Percentiles rank a stretch among this genome's conserved stretches.
These are phyloP conservation scores for Thelephora ganbajun DNA, from an alignment of 768 basidiomycete species.

Conservation along the genomic window DNA sequence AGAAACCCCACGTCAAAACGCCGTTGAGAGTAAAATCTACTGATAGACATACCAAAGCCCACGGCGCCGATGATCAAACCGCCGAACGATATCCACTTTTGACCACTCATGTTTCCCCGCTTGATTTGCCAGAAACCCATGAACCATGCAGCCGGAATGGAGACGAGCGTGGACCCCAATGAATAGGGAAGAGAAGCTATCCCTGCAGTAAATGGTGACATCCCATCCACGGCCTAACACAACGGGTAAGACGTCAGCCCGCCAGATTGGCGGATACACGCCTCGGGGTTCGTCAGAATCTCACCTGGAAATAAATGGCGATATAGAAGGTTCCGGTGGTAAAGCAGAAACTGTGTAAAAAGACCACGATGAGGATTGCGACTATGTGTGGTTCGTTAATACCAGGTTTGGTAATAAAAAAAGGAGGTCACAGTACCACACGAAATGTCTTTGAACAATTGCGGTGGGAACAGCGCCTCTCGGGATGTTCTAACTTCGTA, in stretches of 20 bases:
- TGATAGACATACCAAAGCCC: conserved; percentile 50
- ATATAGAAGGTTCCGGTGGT: conserved; percentile 81
- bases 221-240: conserved; percentile 51
- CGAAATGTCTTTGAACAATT: conserved; percentile 43
- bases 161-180: conserved; percentile 71
- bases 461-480: conserved; percentile 59
- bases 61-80: conserved; percentile 53
- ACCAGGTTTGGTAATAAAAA: conserved; percentile 1
- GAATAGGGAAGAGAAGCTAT: conserved; percentile 72
- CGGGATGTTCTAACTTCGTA: conserved; percentile 57
- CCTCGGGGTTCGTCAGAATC: conserved; percentile 5
- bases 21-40: conserved; percentile 3
- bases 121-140: conserved; percentile 52
- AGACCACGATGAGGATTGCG: conserved; percentile 50
- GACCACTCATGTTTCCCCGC: conserved; percentile 42
- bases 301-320: conserved; percentile 70
- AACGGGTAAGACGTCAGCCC: conserved; percentile 2
- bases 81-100: conserved; percentile 46
- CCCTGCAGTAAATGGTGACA: conserved; percentile 60
- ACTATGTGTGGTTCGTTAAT: conserved; percentile 25
- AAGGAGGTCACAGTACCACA: conserved; percentile 30
- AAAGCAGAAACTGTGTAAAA: conserved; percentile 75
- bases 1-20: conserved; percentile 1
- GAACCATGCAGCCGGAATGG: conserved; percentile 78
- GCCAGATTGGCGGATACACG: background rate